Percentiles rank a stretch among this genome's conserved stretches.
Evolutionary conservation across 768 basidiomycete species (phyloP).

Genomic region (Lyophyllum shimeji): DNA sequence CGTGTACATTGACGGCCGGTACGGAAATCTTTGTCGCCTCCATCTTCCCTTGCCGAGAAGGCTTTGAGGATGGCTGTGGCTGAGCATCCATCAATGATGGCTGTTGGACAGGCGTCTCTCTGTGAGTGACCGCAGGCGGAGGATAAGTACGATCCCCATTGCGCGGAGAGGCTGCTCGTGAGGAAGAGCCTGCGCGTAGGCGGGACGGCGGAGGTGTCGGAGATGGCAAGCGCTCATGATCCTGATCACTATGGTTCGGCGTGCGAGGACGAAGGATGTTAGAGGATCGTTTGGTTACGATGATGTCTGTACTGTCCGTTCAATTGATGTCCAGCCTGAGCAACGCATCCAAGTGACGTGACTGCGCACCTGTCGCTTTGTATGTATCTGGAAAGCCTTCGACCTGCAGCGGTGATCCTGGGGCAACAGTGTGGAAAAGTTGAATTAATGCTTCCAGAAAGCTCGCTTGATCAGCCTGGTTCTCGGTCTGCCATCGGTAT

Average conservation of each 20-base stretch:
- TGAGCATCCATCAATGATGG: slow-evolving; percentile 36
- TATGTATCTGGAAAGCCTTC: slow-evolving; percentile 55
- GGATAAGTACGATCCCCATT: slow-evolving; percentile 22
- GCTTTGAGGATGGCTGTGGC: slow-evolving; percentile 27
- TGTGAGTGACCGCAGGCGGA: slow-evolving; percentile 12
- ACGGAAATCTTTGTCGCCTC: slow-evolving; percentile 36
- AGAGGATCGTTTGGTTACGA: slow-evolving; percentile 15
- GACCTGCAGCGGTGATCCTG: slow-evolving; percentile 50
- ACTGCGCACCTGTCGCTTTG: slow-evolving; percentile 29
- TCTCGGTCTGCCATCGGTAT: slow-evolving; percentile 89
- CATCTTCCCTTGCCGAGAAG: slow-evolving; percentile 46
- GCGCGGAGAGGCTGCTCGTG: slow-evolving; percentile 42
- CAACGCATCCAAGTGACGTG: background rate
- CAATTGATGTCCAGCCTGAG: background rate
- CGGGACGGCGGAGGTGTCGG: slow-evolving; percentile 22
- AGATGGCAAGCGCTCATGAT: slow-evolving; percentile 21
- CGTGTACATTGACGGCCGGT: slow-evolving; percentile 24
- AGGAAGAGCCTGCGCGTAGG: slow-evolving; percentile 24
- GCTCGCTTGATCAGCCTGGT: slow-evolving; percentile 61
- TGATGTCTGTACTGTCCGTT: slow-evolving; percentile 1
- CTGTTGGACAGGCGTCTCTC: slow-evolving; percentile 16
- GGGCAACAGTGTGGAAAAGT: slow-evolving; percentile 52
- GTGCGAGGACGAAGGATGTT: slow-evolving; percentile 20
- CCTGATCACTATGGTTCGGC: slow-evolving; percentile 26
- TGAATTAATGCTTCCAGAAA: slow-evolving; percentile 72